Percentiles rank a stretch among this genome's conserved stretches.
phyloP scores from a whole-genome alignment of 495 filamentous ascomycete genomes.

The Penicillium coprophilum region DNA sequence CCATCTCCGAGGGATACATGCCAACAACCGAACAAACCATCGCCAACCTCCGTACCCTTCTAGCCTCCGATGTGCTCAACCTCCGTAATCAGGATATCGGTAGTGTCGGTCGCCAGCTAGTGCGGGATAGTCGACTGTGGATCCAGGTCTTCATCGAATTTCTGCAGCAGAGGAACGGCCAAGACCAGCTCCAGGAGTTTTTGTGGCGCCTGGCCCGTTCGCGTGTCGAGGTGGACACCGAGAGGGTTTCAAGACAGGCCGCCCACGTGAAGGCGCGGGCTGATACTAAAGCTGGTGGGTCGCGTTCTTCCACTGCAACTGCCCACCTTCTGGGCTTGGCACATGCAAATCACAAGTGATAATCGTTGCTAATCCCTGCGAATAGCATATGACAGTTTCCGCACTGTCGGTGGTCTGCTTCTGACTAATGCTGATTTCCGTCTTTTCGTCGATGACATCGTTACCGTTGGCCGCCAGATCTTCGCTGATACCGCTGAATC shows the following conservation, averaged over 20 bases:
- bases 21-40: slow-evolving; percentile 84
- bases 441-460: slow-evolving; percentile 79
- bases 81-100: slow-evolving; percentile 73
- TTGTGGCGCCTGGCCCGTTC: slow-evolving; percentile 81
- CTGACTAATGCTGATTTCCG: slow-evolving; percentile 90
- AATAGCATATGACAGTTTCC: slow-evolving; percentile 77
- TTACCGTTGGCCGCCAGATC: slow-evolving; percentile 75
- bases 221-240: slow-evolving; percentile 65
- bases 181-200: slow-evolving; percentile 89
- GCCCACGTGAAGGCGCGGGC: slow-evolving; percentile 66
- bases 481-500: slow-evolving; percentile 84
- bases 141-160: slow-evolving; percentile 74
- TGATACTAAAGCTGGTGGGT: slow-evolving; percentile 72
- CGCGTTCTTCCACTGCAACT: background rate
- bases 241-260: slow-evolving; percentile 62
- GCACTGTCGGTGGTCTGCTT: slow-evolving; percentile 78
- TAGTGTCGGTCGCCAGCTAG: slow-evolving; percentile 68
- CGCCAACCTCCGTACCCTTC: slow-evolving; percentile 75
- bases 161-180: slow-evolving; percentile 73
- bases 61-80: slow-evolving; percentile 76
- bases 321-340: slow-evolving; percentile 6
- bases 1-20: slow-evolving; percentile 83
- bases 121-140: slow-evolving; percentile 70
- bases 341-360: background rate
- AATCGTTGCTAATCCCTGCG: slow-evolving; percentile 23